Evolutionary conservation across 2,329 filamentous ascomycete species (phyloP), one percentile per base, ranked within the genome.

Genomic region (Colletotrichum sp.): DNA sequence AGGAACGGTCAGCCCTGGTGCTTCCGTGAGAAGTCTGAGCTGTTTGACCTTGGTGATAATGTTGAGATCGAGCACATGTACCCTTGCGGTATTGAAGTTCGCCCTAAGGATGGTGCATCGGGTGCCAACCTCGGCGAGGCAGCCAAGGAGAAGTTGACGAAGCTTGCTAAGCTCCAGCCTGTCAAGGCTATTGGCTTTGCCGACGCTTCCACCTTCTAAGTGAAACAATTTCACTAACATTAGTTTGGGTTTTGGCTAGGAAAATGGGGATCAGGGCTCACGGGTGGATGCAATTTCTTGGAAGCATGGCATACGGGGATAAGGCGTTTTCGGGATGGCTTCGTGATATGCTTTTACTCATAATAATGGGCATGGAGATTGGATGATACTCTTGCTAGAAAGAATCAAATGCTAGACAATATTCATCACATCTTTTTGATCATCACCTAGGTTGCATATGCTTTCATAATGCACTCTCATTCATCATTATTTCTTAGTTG

Each of bases 11-110:
- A 79, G 26, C 82, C 84, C 7, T 84, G 82, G 73, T 83, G 79
- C 66, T 85, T 82, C 79, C 82, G 84, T 6, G 83, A 85, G 67
- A 82, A 78, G 24, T 84, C 83, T 0, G 79, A 80, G 2, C 72
- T 84, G 4, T 85, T 76, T 28, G 67, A 70, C 1, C 78, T 78
- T 12, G 77, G 77, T 15, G 75, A 70, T 4, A 71, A 76, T n/a
- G 72, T 78, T 30, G 71, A 77, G 21, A 71, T 79, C 24, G 78
- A 79, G 61, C 77, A 76, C 36, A 57, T 78, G 12, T 79, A 78
- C 55, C 78, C 78, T 4, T 68, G 66, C 6, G 78, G 78, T n/a
- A 39, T 79, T 30, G 55, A 76, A 12, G 66, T 75, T 4, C 71
- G 63, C 24, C 74, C 74, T 16, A 59, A 67, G 18, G 55, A 57